Base-by-base conservation (phyloP, 805 yeast genomes). In the Saccharomyces mikatae region DNA sequence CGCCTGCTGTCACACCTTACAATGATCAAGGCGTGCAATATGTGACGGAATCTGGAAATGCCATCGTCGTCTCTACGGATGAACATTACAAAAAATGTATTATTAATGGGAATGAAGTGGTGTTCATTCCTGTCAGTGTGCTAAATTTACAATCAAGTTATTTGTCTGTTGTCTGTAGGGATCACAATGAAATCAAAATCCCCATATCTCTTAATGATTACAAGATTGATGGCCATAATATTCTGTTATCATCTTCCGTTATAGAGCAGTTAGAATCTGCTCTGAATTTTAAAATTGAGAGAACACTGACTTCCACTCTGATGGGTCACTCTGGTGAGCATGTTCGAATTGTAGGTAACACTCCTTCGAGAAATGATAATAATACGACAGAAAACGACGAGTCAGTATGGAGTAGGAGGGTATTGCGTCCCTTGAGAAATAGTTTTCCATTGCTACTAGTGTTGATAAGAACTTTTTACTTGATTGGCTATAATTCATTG, bases 101-200 rank as follows among this genome's bases (percentile, higher is more conserved):
- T 5, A 51, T 68, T 4, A 55, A 63, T 31, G 70, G 62, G n/a
- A 55, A 63, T 9, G 56, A 56, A 24, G 58, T 59, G 24, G 60
- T 59, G 0, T 63, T 60, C 21, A 58, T 72, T 28, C 60, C 61
- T 21, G 48, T 58, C 5, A 49, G 53, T 4, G 48, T 55, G 29
- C 56, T 64, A 32, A 62, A 65, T 28, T 58, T 58, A 13, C n/a
- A 41, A 13, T 28, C 30, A 6, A 31, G 49, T 22, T 36, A 36
- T 24, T 30, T 62, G 29, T 50, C 51, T 21, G 41, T 60, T n/a
- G 8, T 17, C 13, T 6, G 21, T 17, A 11, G 44, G 5, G 44
- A 36, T 17, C 17, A 17, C 22, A 54, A 30, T 8, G 57, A 41
- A 28, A 41, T 44, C 8, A 30, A 46, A 9, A 41, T 65, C 30